Base-by-base conservation (phyloP, 352 stramenopile genomes). In the Thraustotheca clavata region DNA sequence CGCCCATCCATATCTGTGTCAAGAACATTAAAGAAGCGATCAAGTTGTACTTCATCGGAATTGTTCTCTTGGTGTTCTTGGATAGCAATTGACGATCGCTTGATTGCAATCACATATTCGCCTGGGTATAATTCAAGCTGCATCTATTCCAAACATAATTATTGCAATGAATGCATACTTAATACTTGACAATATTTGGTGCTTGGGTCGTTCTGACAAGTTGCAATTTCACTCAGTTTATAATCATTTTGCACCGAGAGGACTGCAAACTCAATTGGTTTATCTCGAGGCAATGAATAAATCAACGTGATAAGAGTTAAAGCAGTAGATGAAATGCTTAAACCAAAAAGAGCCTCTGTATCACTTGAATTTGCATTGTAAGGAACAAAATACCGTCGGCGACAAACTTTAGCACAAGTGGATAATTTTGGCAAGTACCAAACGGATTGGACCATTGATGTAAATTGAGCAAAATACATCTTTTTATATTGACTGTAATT, bases 1-100 rank as follows among this genome's bases (percentile, higher is more conserved):
- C 50, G 50, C 24, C 48, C 26, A 22, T 60, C 50, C 50, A 60
- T 43, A 38, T 60, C 50, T 18, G 26, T 12, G n/a, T 60, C 50
- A n/a, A 60, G 26, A 20, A 46, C 20, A 26, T 41, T 18, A 41
- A 60, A 60, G 8, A 60, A 43, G 14, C 29, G 7, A n/a, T 29
- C n/a, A n/a, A 60, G 43, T 31, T 9, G 9, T 29, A 24, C 49
- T 6, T 26, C 33, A 4, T 7, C 24, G n/a, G n/a, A n/a, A n/a
- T n/a, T n/a, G n/a, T n/a, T n/a, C 3, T 60, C 26, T 59, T 59
- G 49, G 49, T 18, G 16, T 43, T 16, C 16, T 20, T 43, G 16
- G 38, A 20, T 43, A 18, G 38, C 38, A 43, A 31, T 24, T 43
- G 26, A 2, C 48, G 2, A 8, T 38, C 33, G n/a, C 31, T 60